Percentiles rank a stretch among this genome's conserved stretches.
phyloP scores from a whole-genome alignment of 2,329 filamentous ascomycete genomes.

The Mycocentrospora acerina region DNA sequence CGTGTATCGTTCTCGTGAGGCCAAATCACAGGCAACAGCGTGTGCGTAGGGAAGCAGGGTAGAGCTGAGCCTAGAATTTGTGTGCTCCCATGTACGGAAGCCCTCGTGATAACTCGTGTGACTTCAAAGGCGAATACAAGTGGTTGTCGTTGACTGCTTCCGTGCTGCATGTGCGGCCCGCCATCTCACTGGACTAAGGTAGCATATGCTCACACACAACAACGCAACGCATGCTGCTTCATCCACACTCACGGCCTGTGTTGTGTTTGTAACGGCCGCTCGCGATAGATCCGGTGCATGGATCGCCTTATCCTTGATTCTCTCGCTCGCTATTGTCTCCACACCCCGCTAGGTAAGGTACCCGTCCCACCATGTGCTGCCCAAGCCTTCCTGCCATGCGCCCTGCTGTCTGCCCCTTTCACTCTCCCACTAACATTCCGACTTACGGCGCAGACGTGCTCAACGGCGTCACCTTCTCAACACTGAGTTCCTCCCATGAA shows the following conservation, averaged over 20 bases:
- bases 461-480: constrained; percentile 7
- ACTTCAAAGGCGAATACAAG: no score
- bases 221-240: constrained; percentile 1
- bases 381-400: constrained; percentile 12
- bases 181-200: no score
- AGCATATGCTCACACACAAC: not conserved
- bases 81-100: no score
- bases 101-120: no score
- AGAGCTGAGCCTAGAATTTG: no score
- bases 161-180: no score
- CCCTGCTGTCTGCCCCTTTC: constrained; percentile 1
- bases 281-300: constrained; percentile 17
- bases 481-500: constrained; percentile 11
- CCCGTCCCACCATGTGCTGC: constrained; percentile 8
- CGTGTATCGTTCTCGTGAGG: no score
- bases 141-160: no score
- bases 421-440: constrained; percentile 9
- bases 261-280: constrained; percentile 20
- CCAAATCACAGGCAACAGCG: no score
- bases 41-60: no score
- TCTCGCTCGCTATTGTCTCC: constrained; percentile 14
- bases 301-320: constrained; percentile 10
- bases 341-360: constrained; percentile 16
- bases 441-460: constrained; percentile 10
- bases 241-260: constrained; percentile 1